Evolutionary conservation across 805 yeast species (phyloP).

Genomic region (Kodamaea kakaduensis): DNA sequence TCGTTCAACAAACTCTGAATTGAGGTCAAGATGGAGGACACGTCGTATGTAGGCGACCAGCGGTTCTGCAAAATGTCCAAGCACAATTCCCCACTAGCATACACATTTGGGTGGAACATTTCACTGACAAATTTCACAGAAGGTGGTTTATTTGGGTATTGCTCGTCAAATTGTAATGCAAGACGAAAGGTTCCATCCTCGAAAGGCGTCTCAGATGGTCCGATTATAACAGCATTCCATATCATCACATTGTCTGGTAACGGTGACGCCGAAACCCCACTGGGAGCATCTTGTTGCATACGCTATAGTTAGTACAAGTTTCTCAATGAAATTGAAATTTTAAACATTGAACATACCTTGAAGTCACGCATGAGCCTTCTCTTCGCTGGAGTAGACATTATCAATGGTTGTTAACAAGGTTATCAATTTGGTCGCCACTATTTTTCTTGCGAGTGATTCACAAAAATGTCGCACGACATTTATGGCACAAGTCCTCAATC

Average conservation of each 20-base stretch:
- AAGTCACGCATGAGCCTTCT: constrained; percentile 98
- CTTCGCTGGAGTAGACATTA: constrained; percentile 97
- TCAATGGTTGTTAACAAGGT: background rate
- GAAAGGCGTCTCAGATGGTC: constrained; percentile 96
- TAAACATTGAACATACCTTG: constrained; percentile 50
- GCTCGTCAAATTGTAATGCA: constrained; percentile 87
- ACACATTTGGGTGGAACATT: constrained; percentile 98
- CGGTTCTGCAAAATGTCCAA: constrained; percentile 93
- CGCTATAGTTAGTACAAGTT: constrained; percentile 44
- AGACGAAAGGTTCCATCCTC: constrained; percentile 96
- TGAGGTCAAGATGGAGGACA: constrained; percentile 89
- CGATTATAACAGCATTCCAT: constrained; percentile 96
- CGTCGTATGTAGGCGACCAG: constrained; percentile 99
- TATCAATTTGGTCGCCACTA: constrained; percentile 7
- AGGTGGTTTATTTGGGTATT: constrained; percentile 97
- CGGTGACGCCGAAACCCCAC: constrained; percentile 97
- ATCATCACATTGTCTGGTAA: constrained; percentile 95
- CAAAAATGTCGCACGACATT: constrained; percentile 2
- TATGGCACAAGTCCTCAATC: too few relatives aligned
- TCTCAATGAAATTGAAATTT: background rate
- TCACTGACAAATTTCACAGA: constrained; percentile 83
- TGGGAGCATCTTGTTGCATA: constrained; percentile 97
- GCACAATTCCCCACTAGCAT: constrained; percentile 92
- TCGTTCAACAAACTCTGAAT: constrained; percentile 90
- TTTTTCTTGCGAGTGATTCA: constrained; percentile 3